Evolutionary conservation across 495 filamentous ascomycete species (phyloP).

Genomic region (Baudoinia panamericana): DNA sequence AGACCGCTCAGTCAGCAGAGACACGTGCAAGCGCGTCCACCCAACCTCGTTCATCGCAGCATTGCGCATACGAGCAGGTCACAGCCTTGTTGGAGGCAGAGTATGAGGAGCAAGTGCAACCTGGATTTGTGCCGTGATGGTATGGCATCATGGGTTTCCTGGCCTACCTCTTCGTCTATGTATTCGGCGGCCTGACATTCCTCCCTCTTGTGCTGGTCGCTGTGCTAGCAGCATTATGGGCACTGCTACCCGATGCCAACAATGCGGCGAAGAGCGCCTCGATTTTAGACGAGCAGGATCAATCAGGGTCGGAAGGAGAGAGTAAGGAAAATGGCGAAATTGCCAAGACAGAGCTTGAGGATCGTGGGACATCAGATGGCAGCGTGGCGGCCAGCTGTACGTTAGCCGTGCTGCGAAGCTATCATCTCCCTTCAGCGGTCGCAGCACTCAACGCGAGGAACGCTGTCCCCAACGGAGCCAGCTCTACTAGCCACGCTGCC

Average conservation of each 20-base stretch:
- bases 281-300: not conserved
- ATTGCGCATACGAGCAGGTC: too few species aligned
- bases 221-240: slow-evolving; percentile 32
- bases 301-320: not conserved
- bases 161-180: slow-evolving; percentile 59
- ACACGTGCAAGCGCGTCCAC: too few species aligned
- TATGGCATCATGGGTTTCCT: slow-evolving; percentile 40
- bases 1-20: too few species aligned
- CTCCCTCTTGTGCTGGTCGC: slow-evolving; percentile 58
- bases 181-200: slow-evolving; percentile 85
- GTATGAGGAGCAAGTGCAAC: too few species aligned
- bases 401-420: slow-evolving; percentile 89
- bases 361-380: not conserved
- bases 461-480: not conserved
- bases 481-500: slow-evolving; percentile 60
- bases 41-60: too few species aligned
- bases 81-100: too few species aligned
- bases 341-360: not conserved
- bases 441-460: slow-evolving; percentile 8
- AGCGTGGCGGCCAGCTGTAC: slow-evolving; percentile 5
- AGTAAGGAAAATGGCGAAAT: not conserved
- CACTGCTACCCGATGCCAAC: slow-evolving; percentile 10
- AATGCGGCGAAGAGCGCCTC: not conserved
- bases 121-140: too few species aligned
- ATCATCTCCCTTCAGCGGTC: slow-evolving; percentile 27